phyloP scores from a whole-genome alignment of 352 stramenopile species.

The Heterotrichella gracilis region DNA sequence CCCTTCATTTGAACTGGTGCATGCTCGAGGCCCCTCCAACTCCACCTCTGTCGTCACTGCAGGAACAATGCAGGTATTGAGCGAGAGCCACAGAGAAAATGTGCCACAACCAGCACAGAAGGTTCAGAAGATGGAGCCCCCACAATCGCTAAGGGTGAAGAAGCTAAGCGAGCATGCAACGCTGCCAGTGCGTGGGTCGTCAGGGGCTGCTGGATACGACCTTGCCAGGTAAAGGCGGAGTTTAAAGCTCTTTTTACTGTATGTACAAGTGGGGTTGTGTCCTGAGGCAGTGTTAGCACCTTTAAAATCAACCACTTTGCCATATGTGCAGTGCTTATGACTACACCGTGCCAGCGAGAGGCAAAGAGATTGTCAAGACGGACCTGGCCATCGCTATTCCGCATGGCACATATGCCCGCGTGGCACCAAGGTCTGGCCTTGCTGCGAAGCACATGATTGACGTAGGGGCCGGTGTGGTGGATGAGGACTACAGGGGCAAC shows the following conservation, averaged over 20 bases:
- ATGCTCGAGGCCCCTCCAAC: no score
- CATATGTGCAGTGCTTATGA: slow-evolving; percentile 35
- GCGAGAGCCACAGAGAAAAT: no score
- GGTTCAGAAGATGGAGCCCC: no score
- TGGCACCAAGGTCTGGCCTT: slow-evolving; percentile 50
- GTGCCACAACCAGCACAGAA: no score
- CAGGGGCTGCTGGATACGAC: slow-evolving; percentile 38
- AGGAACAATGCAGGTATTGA: no score
- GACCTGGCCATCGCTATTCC: slow-evolving; percentile 70
- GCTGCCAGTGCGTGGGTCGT: slow-evolving; percentile 34
- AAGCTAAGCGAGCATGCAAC: slow-evolving; percentile 40
- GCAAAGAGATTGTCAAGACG: slow-evolving; percentile 76
- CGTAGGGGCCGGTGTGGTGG: slow-evolving; percentile 77
- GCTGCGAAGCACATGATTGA: slow-evolving; percentile 90
- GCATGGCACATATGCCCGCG: slow-evolving; percentile 59
- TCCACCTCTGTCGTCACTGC: no score
- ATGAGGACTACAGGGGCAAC: slow-evolving; percentile 67
- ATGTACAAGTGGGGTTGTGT: no score
- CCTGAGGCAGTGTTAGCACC: no score
- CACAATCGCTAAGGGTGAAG: no score
- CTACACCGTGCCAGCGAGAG: slow-evolving; percentile 43
- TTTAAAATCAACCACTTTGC: background rate
- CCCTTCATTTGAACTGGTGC: no score
- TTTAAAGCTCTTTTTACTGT: no score
- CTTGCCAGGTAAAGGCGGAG: no score